These are phyloP conservation scores for Closterium sp. DNA, from an alignment of 139 green algal species.

Conservation along the genomic window DNA sequence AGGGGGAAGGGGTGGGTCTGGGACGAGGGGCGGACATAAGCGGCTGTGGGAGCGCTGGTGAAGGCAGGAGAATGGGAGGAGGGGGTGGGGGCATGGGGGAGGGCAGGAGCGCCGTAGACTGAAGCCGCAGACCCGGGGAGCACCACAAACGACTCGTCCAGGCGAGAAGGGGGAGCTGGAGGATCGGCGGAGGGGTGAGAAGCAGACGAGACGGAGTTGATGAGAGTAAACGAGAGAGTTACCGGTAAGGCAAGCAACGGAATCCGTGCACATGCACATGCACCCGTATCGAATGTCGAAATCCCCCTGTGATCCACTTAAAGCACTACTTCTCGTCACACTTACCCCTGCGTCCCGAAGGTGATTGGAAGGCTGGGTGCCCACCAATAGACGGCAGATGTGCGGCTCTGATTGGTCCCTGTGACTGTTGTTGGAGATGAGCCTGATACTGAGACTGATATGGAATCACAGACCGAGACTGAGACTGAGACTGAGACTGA, in stretches of 20 bases:
- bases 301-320: too few species aligned
- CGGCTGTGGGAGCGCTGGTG: too few species aligned
- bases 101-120: background rate
- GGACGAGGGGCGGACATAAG: background rate
- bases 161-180: background rate
- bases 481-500: too few species aligned
- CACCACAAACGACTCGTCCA: background rate
- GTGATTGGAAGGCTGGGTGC: background rate
- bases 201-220: too few species aligned
- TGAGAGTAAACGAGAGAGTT: too few species aligned
- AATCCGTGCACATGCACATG: too few species aligned
- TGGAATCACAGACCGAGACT: too few species aligned
- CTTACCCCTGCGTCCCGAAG: background rate
- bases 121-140: background rate
- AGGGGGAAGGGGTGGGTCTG: background rate
- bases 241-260: too few species aligned
- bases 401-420: background rate
- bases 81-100: background rate
- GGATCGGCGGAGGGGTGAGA: background rate
- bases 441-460: too few species aligned
- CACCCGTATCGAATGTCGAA: too few species aligned
- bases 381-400: background rate
- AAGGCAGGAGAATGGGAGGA: background rate
- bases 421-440: background rate
- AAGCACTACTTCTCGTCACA: too few species aligned